Evolutionary conservation across 2,329 filamentous ascomycete species (phyloP), one percentile per base, ranked within the genome.

Genomic region (Fusarium foetens): DNA sequence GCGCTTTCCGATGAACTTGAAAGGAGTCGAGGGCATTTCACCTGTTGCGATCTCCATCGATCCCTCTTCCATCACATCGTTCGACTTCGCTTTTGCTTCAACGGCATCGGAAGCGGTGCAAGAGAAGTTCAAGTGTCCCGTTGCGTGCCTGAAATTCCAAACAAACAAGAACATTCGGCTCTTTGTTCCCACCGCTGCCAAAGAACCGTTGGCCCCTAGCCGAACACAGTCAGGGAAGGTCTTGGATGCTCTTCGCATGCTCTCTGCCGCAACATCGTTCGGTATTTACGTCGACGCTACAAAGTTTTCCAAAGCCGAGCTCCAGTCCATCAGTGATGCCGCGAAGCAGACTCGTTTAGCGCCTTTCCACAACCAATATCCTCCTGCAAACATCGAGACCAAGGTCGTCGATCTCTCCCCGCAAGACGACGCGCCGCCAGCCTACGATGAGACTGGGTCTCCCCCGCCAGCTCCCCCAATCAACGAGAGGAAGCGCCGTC

Each of bases 211-310:
- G 5, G 49, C 63, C 19, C 68, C 69, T 16, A 49, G 48, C 7
- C 58, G 68, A 41, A 49, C 68, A 41, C 69, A 68, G 29, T 64
- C 63, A 4, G 69, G 69, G 6, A 58, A 31, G 59, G 68, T 72
- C 13, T 35, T 71, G 31, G 69, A 72, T 21, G 58, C 64, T 38
- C 21, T 72, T n/a, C 63, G 69, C 9, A 42, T 48, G 51, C 58
- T 72, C 17, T 49, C 43, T 23, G 38, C 46, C 4, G 42, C 46
- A 6, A 65, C 38, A 33, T 52, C 58, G 19, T 72, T 72, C 5
- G 13, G 38, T 39, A 49, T 72, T 25, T 72, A 72, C 45, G 35
- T 72, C 41, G 65, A 58, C 14, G 70, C 66, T 31, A 21, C 29
- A 8, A 60, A 61, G 23, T 17, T 72, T 27, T 54, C 70, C 21